A percentile compares a stretch with the other conserved stretches of the same genome.
Conservation (phyloP, 768 basidiomycete genomes). For the Boletus rex-veris region DNA sequence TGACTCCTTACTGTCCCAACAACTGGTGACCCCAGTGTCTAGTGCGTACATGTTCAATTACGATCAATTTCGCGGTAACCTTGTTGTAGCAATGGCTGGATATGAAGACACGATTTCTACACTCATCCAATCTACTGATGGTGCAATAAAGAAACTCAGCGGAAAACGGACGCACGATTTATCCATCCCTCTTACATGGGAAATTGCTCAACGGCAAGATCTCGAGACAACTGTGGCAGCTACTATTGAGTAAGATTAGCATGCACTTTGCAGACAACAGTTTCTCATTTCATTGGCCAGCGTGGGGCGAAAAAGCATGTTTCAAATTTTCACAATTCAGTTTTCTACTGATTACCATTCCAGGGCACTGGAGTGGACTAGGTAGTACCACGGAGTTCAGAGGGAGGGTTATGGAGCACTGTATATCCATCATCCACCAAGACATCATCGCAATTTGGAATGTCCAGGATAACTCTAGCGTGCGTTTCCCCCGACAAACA, state of each 20-base stretch:
- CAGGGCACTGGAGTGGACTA: constrained; percentile 2
- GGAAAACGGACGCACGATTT: background rate
- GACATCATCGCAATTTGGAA: constrained; percentile 11
- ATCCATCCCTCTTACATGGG: constrained; percentile 5
- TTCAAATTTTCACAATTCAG: background rate
- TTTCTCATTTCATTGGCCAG: background rate
- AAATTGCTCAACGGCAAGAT: constrained; percentile 5
- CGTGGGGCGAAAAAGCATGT: background rate
- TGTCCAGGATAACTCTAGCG: background rate
- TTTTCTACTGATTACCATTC: background rate
- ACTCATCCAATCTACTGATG: constrained; percentile 4
- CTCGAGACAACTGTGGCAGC: background rate
- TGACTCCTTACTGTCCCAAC: no score
- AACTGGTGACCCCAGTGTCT: no score
- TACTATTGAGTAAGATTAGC: background rate
- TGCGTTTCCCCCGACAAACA: background rate
- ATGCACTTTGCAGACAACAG: background rate
- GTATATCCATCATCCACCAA: constrained; percentile 1
- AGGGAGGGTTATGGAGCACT: background rate
- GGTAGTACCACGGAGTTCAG: background rate
- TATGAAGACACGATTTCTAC: background rate
- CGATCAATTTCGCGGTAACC: no score
- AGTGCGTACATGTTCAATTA: no score
- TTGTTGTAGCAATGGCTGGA: no score
- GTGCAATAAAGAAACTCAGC: background rate